Evolutionary conservation across 2,329 filamentous ascomycete genomes (phyloP).

Genomic region (Paraconiothyrium sp.): DNA sequence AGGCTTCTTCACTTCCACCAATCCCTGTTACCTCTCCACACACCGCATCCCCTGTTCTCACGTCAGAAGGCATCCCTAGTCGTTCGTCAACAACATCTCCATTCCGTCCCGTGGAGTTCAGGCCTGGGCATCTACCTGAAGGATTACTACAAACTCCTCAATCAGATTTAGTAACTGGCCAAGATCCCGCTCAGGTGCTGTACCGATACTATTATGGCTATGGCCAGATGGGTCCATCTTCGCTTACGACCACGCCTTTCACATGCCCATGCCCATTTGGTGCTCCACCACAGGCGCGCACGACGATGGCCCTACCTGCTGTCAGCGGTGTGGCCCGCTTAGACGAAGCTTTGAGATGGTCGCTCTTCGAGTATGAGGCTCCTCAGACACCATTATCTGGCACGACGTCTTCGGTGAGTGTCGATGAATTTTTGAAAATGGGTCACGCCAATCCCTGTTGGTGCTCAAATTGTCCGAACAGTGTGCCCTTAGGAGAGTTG

Average conservation of each 20-base stretch:
- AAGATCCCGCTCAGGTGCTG: background rate
- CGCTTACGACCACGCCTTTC: slow-evolving; percentile 18
- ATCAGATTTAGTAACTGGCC: background rate
- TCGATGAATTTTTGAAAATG: slow-evolving; percentile 29
- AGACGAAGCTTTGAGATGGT: background rate
- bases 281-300: slow-evolving; percentile 2
- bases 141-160: background rate
- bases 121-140: background rate
- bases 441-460: slow-evolving; percentile 37
- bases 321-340: background rate
- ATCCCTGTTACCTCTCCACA: slow-evolving; percentile 22
- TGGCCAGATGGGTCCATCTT: background rate
- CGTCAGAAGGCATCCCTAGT: slow-evolving; percentile 26
- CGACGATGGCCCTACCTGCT: background rate
- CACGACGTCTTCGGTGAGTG: slow-evolving; percentile 4
- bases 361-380: background rate
- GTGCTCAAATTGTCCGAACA: slow-evolving; percentile 22
- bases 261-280: slow-evolving; percentile 19
- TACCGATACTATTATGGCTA: slow-evolving; percentile 1
- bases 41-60: slow-evolving; percentile 18
- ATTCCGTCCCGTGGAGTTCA: slow-evolving; percentile 14
- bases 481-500: background rate
- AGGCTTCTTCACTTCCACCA: slow-evolving; percentile 10
- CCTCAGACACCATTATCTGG: background rate
- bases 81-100: slow-evolving; percentile 27